These are phyloP conservation scores for Climacium dendroides DNA, from an alignment of 225 moss, liverwort and hornwort species.

Conservation along the genomic window DNA sequence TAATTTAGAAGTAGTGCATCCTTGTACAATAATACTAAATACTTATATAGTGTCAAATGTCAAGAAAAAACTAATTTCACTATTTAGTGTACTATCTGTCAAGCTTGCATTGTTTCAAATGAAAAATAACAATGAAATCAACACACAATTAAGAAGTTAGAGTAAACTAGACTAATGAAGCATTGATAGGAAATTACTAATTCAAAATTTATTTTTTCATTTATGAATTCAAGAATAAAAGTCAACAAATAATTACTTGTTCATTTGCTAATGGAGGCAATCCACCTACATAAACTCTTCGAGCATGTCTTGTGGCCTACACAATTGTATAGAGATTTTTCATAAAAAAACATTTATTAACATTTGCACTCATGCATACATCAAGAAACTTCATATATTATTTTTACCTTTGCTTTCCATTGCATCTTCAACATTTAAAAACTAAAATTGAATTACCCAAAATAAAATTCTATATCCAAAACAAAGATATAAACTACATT, in stretches of 20 bases:
- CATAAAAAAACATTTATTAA: no score
- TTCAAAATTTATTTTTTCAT: background rate
- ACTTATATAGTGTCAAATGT: no score
- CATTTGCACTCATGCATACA: background rate
- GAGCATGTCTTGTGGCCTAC: conserved; percentile 88
- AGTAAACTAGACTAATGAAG: background rate
- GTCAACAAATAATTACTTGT: conserved; percentile 19
- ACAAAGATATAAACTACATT: background rate
- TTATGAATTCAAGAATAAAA: background rate
- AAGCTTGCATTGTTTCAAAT: background rate
- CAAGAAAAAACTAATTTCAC: no score
- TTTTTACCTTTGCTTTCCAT: background rate
- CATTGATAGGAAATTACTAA: background rate
- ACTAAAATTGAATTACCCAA: background rate
- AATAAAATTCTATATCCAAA: background rate
- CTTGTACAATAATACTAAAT: no score
- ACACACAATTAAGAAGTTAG: background rate
- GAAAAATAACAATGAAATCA: background rate
- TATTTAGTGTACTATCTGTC: no score
- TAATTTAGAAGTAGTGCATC: no score
- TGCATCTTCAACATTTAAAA: background rate
- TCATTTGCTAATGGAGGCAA: conserved; percentile 95
- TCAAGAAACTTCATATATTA: no score
- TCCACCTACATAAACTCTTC: conserved; percentile 96
- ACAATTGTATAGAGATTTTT: background rate